Conservation (phyloP, 257 asterid species). For the Capsicum chinense region DNA sequence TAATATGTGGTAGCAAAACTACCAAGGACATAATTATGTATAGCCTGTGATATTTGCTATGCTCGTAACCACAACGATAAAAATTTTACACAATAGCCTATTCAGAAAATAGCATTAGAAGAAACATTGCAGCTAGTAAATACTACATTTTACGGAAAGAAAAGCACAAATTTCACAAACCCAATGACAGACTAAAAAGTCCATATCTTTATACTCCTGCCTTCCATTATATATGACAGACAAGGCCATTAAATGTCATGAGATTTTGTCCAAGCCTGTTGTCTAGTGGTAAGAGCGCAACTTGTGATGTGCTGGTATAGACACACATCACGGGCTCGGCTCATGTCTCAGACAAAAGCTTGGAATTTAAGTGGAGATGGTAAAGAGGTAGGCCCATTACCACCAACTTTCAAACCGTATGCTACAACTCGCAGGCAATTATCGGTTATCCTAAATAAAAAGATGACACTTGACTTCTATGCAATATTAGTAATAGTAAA, state of each 20-base stretch:
- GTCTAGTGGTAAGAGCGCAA: background rate
- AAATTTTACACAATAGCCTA: background rate
- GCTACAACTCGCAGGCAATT: background rate
- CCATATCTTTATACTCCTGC: background rate
- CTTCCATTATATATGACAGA: background rate
- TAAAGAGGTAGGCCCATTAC: background rate
- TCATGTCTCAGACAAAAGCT: background rate
- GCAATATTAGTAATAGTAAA: background rate
- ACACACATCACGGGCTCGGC: background rate
- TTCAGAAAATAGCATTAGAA: background rate
- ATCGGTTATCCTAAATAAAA: background rate
- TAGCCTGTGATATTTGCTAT: background rate
- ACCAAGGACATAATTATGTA: constrained; percentile 7
- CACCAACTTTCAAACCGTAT: background rate
- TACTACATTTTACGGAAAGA: background rate
- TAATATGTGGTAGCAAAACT: constrained; percentile 6
- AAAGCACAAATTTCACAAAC: background rate
- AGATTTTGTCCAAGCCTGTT: background rate
- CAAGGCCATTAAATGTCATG: background rate
- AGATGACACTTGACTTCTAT: background rate
- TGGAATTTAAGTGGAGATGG: background rate
- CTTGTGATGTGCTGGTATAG: background rate
- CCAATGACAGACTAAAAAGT: background rate
- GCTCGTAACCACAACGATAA: background rate
- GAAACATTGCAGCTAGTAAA: background rate